Percentiles rank a stretch among this genome's conserved stretches.
These are phyloP conservation scores for Brassica incana DNA, from an alignment of 345 rosid genomes.

Conservation along the genomic window DNA sequence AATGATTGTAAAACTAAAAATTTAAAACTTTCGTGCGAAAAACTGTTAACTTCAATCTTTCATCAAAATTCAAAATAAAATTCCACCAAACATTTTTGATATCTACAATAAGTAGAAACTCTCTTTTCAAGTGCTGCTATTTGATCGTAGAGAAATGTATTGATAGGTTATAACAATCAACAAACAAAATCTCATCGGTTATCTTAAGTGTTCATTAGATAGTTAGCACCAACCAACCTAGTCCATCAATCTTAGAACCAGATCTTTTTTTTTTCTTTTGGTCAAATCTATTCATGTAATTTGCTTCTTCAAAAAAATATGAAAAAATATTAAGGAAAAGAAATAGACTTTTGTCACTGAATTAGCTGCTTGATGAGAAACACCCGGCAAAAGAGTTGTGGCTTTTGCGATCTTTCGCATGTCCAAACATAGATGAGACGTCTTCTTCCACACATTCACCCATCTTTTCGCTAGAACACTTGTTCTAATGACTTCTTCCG, in stretches of 20 bases:
- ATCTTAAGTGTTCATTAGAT: neutral
- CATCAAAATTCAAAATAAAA: neutral
- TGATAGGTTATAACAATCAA: neutral
- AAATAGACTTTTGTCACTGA: conserved; percentile 6
- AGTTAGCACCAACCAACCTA: neutral
- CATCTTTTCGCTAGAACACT: neutral
- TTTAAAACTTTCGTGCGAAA: neutral
- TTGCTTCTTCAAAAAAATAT: neutral
- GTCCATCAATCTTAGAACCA: neutral
- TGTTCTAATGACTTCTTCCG: neutral
- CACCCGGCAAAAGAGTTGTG: neutral
- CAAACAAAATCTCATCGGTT: neutral
- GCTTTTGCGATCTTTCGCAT: neutral
- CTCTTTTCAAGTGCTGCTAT: neutral
- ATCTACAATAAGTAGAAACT: neutral
- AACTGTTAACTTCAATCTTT: neutral
- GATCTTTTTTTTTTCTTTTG: too few species aligned
- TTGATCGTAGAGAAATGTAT: neutral
- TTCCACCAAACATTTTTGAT: neutral
- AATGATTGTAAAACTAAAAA: neutral
- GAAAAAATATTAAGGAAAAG: neutral
- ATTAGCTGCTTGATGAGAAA: neutral
- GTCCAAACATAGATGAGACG: neutral
- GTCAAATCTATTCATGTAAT: neutral
- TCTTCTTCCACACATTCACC: neutral